A percentile compares a stretch with the other conserved stretches of the same genome.
phyloP scores from a whole-genome alignment of 805 yeast species.

The Ascoidea asiatica region DNA sequence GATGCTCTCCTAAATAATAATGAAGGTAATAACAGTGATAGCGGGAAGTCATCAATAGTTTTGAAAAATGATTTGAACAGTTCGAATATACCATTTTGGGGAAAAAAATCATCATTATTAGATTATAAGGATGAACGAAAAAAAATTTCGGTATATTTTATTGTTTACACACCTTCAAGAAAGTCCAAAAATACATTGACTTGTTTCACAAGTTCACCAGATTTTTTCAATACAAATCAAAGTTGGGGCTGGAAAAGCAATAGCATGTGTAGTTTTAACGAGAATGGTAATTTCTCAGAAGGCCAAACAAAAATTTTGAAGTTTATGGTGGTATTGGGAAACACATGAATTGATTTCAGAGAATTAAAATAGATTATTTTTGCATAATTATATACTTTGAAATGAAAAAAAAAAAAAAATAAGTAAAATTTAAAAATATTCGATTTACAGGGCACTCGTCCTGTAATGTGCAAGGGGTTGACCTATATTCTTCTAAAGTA shows the following conservation, averaged over 20 bases:
- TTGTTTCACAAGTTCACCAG: constrained; percentile 42
- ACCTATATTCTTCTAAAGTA: no score
- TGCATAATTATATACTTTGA: no score
- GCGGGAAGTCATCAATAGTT: no score
- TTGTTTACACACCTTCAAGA: constrained; percentile 41
- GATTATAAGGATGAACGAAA: constrained; percentile 34
- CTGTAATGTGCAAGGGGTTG: no score
- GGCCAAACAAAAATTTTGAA: constrained; percentile 31
- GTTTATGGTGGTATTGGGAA: constrained; percentile 37
- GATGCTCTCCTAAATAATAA: constrained; percentile 4
- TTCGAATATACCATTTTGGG: constrained; percentile 4
- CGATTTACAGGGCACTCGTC: no score
- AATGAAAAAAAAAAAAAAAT: no score
- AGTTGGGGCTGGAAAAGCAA: constrained; percentile 54
- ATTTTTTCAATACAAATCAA: constrained; percentile 35
- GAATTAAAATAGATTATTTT: not conserved
- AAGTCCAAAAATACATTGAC: constrained; percentile 30
- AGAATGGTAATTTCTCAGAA: constrained; percentile 28
- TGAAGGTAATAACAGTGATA: no score
- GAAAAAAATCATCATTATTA: constrained; percentile 17
- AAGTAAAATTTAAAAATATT: no score
- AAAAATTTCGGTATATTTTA: constrained; percentile 33
- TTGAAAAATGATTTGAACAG: constrained; percentile 10
- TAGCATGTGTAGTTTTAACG: constrained; percentile 37
- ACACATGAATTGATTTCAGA: constrained; percentile 16